Conservation (phyloP, 2,329 filamentous ascomycete species). For the Stenocarpella maydis region DNA sequence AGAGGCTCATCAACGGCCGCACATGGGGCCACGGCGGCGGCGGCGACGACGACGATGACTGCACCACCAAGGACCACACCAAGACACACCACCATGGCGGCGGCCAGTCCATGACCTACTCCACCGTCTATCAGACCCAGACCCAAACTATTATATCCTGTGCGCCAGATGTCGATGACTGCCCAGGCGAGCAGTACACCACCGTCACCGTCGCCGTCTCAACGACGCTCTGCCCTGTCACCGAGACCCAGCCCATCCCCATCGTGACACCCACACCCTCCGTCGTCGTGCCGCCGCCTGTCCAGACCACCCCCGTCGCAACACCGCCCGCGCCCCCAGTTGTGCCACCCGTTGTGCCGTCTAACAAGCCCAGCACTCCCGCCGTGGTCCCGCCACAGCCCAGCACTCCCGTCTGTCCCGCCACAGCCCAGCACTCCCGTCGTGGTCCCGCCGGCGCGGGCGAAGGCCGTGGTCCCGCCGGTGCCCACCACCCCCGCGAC, state of each 20-base stretch:
- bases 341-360: not conserved
- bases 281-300: slow-evolving; percentile 5
- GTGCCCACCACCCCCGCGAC: slow-evolving; percentile 5
- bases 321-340: not conserved
- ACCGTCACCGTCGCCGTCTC: slow-evolving; percentile 52
- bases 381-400: not conserved
- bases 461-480: not conserved
- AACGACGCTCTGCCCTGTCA: slow-evolving; percentile 54
- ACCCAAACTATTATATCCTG: slow-evolving; percentile 65
- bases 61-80: not conserved
- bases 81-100: slow-evolving; percentile 6
- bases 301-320: not conserved
- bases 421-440: not conserved
- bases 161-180: slow-evolving; percentile 51
- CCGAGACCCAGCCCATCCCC: slow-evolving; percentile 13
- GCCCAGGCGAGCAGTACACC: slow-evolving; percentile 47
- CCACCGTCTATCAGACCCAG: slow-evolving; percentile 49
- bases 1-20: slow-evolving; percentile 20
- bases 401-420: not conserved
- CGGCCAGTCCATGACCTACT: slow-evolving; percentile 40
- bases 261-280: not conserved
- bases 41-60: slow-evolving; percentile 12
- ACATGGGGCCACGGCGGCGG: slow-evolving; percentile 21
- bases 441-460: no score
- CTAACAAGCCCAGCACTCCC: not conserved